phyloP scores from a whole-genome alignment of 2,329 filamentous ascomycete genomes.

The Colletotrichum noveboracense region DNA sequence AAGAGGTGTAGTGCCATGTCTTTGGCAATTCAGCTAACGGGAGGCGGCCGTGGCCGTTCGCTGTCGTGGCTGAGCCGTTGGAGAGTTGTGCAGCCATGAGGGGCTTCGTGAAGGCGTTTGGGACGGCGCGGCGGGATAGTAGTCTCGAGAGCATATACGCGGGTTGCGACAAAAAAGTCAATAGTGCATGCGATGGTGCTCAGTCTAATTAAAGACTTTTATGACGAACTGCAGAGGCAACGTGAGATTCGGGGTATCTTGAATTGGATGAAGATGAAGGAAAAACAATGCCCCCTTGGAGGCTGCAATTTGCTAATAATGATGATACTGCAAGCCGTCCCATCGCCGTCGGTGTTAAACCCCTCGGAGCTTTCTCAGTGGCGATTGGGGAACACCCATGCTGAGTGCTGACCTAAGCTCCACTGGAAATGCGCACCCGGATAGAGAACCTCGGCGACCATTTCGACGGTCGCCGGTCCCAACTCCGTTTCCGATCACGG shows the following conservation, averaged over 20 bases:
- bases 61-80: slow-evolving; percentile 27
- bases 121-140: slow-evolving; percentile 33
- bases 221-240: not conserved
- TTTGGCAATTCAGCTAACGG: slow-evolving; percentile 64
- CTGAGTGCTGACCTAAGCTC: slow-evolving; percentile 22
- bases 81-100: slow-evolving; percentile 38
- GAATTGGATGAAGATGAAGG: too few relatives aligned
- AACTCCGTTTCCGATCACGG: slow-evolving; percentile 1
- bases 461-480: not conserved
- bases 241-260: slow-evolving; percentile 1
- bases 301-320: slow-evolving; percentile 16
- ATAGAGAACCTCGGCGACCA: slow-evolving; percentile 10
- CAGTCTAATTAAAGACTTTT: not conserved
- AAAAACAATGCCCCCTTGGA: too few relatives aligned
- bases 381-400: not conserved
- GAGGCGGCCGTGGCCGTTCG: slow-evolving; percentile 28
- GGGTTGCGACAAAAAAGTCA: not conserved
- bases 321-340: not conserved
- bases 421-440: not conserved
- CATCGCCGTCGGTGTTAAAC: not conserved
- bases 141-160: slow-evolving; percentile 36
- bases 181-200: not conserved
- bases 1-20: slow-evolving; percentile 68
- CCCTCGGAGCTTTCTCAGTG: not conserved
- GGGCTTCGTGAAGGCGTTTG: slow-evolving; percentile 27